A percentile compares a stretch with the other conserved stretches of the same genome.
phyloP scores from a whole-genome alignment of 441 rosid genomes.

The Euphorbia schlechtendalii region DNA sequence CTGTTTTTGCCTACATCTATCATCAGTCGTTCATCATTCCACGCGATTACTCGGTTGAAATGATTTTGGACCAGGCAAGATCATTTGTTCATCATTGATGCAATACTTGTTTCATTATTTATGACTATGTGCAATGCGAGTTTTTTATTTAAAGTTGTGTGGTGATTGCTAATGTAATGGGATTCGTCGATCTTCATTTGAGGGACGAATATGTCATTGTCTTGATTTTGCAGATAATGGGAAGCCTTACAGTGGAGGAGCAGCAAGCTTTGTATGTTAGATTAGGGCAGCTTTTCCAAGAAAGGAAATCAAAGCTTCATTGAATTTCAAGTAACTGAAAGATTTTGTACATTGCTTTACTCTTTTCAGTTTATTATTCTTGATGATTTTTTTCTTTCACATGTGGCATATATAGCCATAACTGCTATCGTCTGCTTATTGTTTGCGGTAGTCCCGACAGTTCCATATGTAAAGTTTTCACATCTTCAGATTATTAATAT shows the following conservation, averaged over 20 bases:
- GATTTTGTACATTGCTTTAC: slow-evolving; percentile 11
- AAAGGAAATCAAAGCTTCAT: slow-evolving; percentile 17
- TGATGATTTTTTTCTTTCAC: slow-evolving; percentile 42
- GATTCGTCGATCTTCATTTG: background rate
- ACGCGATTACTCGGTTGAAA: slow-evolving; percentile 51
- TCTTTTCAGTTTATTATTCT: slow-evolving; percentile 79
- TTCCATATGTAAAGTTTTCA: too few species aligned
- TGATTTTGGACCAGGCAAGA: slow-evolving; percentile 65
- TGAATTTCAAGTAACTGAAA: slow-evolving; percentile 1
- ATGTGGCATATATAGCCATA: too few species aligned
- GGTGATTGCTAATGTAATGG: background rate
- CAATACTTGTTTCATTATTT: background rate
- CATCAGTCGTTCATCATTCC: slow-evolving; percentile 70
- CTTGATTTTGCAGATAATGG: slow-evolving; percentile 36
- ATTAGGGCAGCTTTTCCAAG: slow-evolving; percentile 55
- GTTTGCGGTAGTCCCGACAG: too few species aligned
- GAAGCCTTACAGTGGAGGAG: slow-evolving; percentile 56
- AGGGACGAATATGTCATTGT: background rate
- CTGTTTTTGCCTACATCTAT: slow-evolving; percentile 84
- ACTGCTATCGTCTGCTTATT: too few species aligned
- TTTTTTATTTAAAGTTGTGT: background rate
- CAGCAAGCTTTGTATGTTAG: slow-evolving; percentile 49
- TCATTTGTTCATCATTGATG: background rate
- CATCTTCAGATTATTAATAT: too few species aligned
- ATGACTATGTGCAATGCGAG: background rate